Percentiles rank a stretch among this genome's conserved stretches.
These are phyloP conservation scores for Talinum fruticosum DNA, from an alignment of 148 eudicot genomes.

Conservation along the genomic window DNA sequence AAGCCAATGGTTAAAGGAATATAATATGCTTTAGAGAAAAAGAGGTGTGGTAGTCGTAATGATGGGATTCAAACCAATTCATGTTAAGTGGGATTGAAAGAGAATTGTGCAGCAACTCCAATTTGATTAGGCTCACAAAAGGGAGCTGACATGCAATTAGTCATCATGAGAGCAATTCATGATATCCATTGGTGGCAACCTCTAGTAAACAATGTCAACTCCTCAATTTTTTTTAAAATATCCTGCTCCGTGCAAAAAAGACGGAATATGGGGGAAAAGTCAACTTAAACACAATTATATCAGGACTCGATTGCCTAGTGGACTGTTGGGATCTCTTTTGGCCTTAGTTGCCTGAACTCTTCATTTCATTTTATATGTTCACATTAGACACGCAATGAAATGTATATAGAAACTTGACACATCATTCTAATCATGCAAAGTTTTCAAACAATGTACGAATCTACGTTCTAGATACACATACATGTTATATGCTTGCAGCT, in stretches of 20 bases:
- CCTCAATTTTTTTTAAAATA: background rate
- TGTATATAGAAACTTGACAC: background rate
- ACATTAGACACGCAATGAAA: background rate
- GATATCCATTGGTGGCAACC: conserved; percentile 8
- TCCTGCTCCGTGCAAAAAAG: background rate
- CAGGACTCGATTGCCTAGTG: background rate
- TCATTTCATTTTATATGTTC: too few relatives aligned
- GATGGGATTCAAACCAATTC: conserved; percentile 17
- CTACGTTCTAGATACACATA: too few relatives aligned
- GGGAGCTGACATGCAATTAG: conserved; percentile 19
- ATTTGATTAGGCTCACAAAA: conserved; percentile 13
- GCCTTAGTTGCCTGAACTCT: background rate
- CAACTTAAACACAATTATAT: background rate
- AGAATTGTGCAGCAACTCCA: conserved; percentile 12
- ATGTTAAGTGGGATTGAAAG: conserved; percentile 17
- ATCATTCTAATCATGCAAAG: background rate
- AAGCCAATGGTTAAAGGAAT: conserved; percentile 7
- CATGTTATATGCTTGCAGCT: too few relatives aligned
- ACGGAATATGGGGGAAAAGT: background rate
- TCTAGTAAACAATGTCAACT: conserved; percentile 7
- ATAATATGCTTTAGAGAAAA: background rate
- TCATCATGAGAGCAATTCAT: conserved; percentile 16
- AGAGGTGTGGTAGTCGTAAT: conserved; percentile 1
- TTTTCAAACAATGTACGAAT: background rate
- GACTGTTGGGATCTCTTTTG: background rate